A percentile compares a stretch with the other conserved stretches of the same genome.
These are phyloP conservation scores for Solanum medicagineum DNA, from an alignment of 257 asterid species.

Conservation along the genomic window DNA sequence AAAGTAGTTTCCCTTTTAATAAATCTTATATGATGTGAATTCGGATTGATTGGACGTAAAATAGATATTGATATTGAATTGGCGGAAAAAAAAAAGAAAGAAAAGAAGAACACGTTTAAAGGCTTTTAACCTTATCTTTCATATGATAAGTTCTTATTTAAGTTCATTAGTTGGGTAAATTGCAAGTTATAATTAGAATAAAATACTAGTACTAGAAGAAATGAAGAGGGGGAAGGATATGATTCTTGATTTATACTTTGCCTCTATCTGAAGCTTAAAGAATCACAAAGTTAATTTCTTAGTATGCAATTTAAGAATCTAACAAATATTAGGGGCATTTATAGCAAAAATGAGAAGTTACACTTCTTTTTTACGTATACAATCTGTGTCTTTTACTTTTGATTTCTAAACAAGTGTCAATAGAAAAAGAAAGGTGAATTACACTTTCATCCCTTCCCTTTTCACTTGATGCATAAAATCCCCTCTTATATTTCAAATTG, in stretches of 20 bases:
- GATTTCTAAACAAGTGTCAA: not conserved
- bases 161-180: not conserved
- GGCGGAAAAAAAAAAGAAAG: no score
- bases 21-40: no score
- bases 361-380: not conserved
- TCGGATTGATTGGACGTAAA: no score
- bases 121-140: not conserved
- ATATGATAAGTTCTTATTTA: not conserved
- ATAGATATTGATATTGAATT: no score
- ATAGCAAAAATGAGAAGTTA: not conserved
- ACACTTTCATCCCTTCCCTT: not conserved
- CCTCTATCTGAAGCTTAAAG: not conserved
- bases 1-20: no score
- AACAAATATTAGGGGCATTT: not conserved
- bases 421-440: not conserved
- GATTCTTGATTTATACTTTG: not conserved
- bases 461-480: not conserved
- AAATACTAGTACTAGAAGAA: not conserved
- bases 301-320: not conserved
- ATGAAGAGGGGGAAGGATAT: not conserved
- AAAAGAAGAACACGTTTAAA: no score
- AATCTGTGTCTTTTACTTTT: not conserved
- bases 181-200: not conserved
- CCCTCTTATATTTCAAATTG: not conserved
- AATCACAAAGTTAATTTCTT: not conserved